Conservation (phyloP, 495 filamentous ascomycete genomes). For the Daldinia loculata region DNA sequence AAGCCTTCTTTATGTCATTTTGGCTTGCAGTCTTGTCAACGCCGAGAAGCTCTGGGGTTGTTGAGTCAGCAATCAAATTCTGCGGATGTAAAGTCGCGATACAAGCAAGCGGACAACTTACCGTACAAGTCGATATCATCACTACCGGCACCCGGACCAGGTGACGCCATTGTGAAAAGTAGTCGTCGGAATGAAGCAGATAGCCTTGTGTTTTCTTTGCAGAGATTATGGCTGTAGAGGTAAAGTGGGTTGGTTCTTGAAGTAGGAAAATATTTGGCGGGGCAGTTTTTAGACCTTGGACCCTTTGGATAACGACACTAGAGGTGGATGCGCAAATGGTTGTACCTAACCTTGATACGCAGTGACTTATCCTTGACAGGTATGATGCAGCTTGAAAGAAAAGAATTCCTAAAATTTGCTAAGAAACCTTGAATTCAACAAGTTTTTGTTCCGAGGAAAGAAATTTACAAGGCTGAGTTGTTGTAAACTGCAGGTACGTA, state of each 20-base stretch:
- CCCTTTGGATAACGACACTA: background rate
- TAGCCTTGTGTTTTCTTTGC: conserved; percentile 18
- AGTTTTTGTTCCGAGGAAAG: background rate
- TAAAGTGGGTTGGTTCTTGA: conserved; percentile 21
- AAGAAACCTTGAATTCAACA: background rate
- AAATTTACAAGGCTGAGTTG: conserved; percentile 11
- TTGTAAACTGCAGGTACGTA: background rate
- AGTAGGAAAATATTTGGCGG: conserved; percentile 44
- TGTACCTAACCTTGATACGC: background rate
- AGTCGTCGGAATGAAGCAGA: conserved; percentile 15
- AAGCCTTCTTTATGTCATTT: conserved; percentile 94
- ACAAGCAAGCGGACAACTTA: conserved; percentile 46
- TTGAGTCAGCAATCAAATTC: conserved; percentile 30
- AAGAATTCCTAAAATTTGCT: too few relatives aligned
- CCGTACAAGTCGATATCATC: conserved; percentile 75
- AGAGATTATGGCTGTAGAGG: conserved; percentile 30
- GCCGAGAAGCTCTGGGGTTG: conserved; percentile 72
- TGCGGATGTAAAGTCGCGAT: background rate
- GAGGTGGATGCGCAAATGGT: background rate
- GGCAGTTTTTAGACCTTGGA: conserved; percentile 25
- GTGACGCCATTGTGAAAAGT: conserved; percentile 48
- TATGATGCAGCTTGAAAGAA: background rate
- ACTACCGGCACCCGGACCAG: conserved; percentile 44
- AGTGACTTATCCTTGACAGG: background rate
- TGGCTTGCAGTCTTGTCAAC: conserved; percentile 74